Evolutionary conservation across 352 stramenopile species (phyloP), one percentile per base, ranked within the genome.

Genomic region (Globisporangium takayamanum): DNA sequence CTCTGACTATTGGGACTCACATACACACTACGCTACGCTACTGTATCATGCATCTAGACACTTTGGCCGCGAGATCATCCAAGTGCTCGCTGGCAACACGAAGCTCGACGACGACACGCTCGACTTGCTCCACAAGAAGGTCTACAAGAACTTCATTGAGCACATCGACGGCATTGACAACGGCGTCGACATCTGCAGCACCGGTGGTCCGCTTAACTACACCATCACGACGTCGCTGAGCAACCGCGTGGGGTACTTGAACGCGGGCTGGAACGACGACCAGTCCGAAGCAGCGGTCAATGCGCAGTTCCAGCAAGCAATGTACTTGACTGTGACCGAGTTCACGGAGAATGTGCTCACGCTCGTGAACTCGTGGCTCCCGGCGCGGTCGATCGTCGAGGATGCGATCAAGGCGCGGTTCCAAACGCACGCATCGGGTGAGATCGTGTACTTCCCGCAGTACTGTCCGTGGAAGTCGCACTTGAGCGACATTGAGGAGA

Each of bases 151-250:
- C 54, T 98, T 99, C 50, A 88, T 99, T 33, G 96, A 99, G 80
- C 92, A 98, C 61, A 95, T 99, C 55, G 97, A 99, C 75, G 97
- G 93, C 41, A 99, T 99, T 63, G 97, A 99, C 81, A 99, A 99
- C 58, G 97, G 97, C 55, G 91, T 99, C 2, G 94, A 99, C 63
- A 68, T 89, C 46, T 69, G 68, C 37, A 73, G 51, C 37, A 71
- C 66, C 2, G 68, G 64, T 5, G 74, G 66, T 0, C 68, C 74
- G 36, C 70, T 87, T 57, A 93, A 90, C 59, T 95, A 95, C 67
- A 60, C 73, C 36, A 69, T 95, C 51, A 82, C 81, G 26, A 90
- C 85, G 33, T 90, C 73, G 52, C 74, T 95, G 28, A 93, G 83
- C 60, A 74, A 64, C 42, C 83, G 85, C n/a, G 97, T 99, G 18